phyloP scores from a whole-genome alignment of 495 filamentous ascomycete species.

The Trichoderma reesei region DNA sequence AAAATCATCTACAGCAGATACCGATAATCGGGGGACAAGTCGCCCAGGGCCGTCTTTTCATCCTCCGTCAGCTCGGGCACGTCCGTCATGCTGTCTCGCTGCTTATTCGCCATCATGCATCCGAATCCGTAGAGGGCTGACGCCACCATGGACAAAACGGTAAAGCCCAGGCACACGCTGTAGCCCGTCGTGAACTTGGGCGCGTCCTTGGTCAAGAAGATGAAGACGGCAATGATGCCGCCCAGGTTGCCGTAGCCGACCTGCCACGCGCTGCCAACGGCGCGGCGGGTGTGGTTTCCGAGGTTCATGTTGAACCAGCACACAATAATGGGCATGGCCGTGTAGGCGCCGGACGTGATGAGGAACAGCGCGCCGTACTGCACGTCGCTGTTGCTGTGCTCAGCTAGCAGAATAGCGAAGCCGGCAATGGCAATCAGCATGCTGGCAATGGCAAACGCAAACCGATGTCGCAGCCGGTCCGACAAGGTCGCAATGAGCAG shows the following conservation, averaged over 20 bases:
- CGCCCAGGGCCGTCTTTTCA: conserved; percentile 65
- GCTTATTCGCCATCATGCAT: conserved; percentile 49
- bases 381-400: conserved; percentile 47
- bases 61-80: conserved; percentile 54
- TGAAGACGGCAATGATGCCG: conserved; percentile 82
- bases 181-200: conserved; percentile 67
- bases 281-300: conserved; percentile 73
- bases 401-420: conserved; percentile 59
- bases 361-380: conserved; percentile 71
- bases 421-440: conserved; percentile 57
- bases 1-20: conserved; percentile 20
- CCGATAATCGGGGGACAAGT: conserved; percentile 48
- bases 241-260: conserved; percentile 91
- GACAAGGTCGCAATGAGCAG: conserved; percentile 62
- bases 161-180: conserved; percentile 65
- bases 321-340: conserved; percentile 72
- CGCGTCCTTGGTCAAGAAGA: conserved; percentile 63
- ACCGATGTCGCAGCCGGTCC: conserved; percentile 63
- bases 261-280: conserved; percentile 82
- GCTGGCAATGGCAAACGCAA: conserved; percentile 57
- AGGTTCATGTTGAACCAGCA: conserved; percentile 96
- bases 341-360: conserved; percentile 52
- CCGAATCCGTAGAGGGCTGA: conserved; percentile 53
- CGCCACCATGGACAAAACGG: conserved; percentile 48
- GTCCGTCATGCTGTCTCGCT: conserved; percentile 46